phyloP scores from a whole-genome alignment of 805 yeast genomes.

The Candida sithepensis region DNA sequence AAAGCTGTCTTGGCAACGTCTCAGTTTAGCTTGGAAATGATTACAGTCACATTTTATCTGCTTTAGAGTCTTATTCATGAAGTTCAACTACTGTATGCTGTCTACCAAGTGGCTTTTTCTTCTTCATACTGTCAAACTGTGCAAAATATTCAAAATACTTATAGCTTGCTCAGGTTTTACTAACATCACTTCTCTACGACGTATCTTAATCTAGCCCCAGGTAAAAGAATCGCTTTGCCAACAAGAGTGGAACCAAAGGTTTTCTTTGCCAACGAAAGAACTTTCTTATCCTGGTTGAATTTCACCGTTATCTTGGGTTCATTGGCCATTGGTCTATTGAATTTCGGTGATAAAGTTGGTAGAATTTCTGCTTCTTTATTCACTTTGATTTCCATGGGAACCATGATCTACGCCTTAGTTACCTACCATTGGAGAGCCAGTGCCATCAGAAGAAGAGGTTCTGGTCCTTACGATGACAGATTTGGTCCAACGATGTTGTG shows the following conservation, averaged over 20 bases:
- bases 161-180: slow-evolving; percentile 1
- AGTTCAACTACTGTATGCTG: no score
- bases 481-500: slow-evolving; percentile 98
- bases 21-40: no score
- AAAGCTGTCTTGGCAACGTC: no score
- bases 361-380: slow-evolving; percentile 90
- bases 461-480: slow-evolving; percentile 99
- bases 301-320: slow-evolving; percentile 98
- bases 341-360: slow-evolving; percentile 94
- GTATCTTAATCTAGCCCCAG: slow-evolving; percentile 32
- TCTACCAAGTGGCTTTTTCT: no score
- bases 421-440: slow-evolving; percentile 99
- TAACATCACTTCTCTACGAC: slow-evolving; percentile 2
- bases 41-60: no score
- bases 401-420: slow-evolving; percentile 92
- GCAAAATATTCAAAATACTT: no score
- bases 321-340: slow-evolving; percentile 89
- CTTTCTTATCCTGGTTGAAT: slow-evolving; percentile 96
- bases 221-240: slow-evolving; percentile 94
- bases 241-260: slow-evolving; percentile 99
- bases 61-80: no score
- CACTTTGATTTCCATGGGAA: slow-evolving; percentile 95
- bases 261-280: slow-evolving; percentile 97
- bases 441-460: slow-evolving; percentile 95
- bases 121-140: no score